phyloP scores from a whole-genome alignment of 75 land plant genomes.

The Gnetum montanum region DNA sequence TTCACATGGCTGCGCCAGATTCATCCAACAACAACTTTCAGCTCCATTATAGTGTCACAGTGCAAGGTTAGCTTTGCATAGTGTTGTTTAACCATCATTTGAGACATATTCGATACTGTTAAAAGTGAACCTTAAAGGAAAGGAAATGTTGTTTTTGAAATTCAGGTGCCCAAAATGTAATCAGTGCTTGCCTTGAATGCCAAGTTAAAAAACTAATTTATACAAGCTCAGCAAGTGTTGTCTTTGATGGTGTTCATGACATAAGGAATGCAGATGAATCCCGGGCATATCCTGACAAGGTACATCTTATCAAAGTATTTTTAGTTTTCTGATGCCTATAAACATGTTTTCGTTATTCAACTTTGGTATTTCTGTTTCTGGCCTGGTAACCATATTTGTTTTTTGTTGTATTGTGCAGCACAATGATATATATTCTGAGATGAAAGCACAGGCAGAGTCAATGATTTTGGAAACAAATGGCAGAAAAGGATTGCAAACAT shows the following conservation, averaged over 20 bases:
- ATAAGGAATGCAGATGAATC: slow-evolving; percentile 74
- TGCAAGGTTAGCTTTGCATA: slow-evolving; percentile 47
- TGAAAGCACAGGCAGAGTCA: slow-evolving; percentile 91
- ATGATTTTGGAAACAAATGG: slow-evolving; percentile 80
- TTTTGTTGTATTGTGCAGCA: slow-evolving; percentile 33
- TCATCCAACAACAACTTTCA: slow-evolving; percentile 71
- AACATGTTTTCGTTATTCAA: not conserved
- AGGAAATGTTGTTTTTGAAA: too few relatives aligned
- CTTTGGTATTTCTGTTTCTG: not conserved
- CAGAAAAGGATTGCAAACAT: slow-evolving; percentile 68
- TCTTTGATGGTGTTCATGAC: slow-evolving; percentile 82
- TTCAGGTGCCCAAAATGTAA: slow-evolving; percentile 90
- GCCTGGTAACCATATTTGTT: too few relatives aligned
- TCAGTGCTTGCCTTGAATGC: slow-evolving; percentile 69
- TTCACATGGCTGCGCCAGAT: slow-evolving; percentile 97
- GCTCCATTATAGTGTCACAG: slow-evolving; percentile 80
- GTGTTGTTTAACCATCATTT: too few relatives aligned
- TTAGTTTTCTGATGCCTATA: not conserved
- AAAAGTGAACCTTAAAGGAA: too few relatives aligned
- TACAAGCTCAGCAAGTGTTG: slow-evolving; percentile 93
- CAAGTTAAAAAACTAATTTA: slow-evolving; percentile 82
- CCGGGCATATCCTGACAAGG: slow-evolving; percentile 75
- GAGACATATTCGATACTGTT: too few relatives aligned
- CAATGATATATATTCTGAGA: slow-evolving; percentile 83
- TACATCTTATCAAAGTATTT: slow-evolving; percentile 13